These are phyloP conservation scores for Scleroderma bovista DNA, from an alignment of 768 basidiomycete genomes.

Conservation along the genomic window DNA sequence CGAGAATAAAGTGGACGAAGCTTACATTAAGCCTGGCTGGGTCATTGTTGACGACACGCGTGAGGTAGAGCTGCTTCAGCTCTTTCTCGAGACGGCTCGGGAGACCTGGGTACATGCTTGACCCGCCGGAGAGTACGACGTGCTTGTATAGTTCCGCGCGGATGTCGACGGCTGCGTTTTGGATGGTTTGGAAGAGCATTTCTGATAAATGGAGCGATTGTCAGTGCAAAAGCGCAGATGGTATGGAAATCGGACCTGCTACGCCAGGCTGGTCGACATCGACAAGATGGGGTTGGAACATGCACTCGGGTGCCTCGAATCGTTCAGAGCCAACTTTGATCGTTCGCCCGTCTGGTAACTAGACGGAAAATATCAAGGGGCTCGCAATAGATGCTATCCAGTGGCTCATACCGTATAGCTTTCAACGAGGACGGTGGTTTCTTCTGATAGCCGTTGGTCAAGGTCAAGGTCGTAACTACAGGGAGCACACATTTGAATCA, in stretches of 20 bases:
- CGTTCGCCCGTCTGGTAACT: constrained; percentile 92
- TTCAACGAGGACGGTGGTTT: constrained; percentile 95
- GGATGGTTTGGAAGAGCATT: constrained; percentile 96
- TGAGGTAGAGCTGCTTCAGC: constrained; percentile 98
- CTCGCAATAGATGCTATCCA: neutral
- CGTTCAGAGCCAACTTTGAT: constrained; percentile 99
- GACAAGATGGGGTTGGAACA: constrained; percentile 99
- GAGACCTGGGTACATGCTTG: constrained; percentile 98
- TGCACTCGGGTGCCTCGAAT: constrained; percentile 98
- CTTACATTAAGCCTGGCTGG: constrained; percentile 80
- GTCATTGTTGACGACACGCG: constrained; percentile 80
- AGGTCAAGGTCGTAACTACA: constrained; percentile 92
- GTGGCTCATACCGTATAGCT: constrained; percentile 76
- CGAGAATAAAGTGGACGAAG: constrained; percentile 11
- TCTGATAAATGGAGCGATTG: constrained; percentile 39
- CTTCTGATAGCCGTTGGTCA: constrained; percentile 88
- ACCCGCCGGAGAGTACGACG: constrained; percentile 95
- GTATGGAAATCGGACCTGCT: constrained; percentile 55
- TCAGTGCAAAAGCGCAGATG: neutral
- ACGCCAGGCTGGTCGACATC: constrained; percentile 96
- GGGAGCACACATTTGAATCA: neutral
- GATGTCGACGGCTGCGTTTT: constrained; percentile 83
- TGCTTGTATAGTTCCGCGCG: constrained; percentile 95
- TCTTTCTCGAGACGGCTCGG: constrained; percentile 97
- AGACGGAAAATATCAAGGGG: constrained; percentile 7